Evolutionary conservation across 148 eudicot species (phyloP).

Genomic region (Tetragonia tetragonoides): DNA sequence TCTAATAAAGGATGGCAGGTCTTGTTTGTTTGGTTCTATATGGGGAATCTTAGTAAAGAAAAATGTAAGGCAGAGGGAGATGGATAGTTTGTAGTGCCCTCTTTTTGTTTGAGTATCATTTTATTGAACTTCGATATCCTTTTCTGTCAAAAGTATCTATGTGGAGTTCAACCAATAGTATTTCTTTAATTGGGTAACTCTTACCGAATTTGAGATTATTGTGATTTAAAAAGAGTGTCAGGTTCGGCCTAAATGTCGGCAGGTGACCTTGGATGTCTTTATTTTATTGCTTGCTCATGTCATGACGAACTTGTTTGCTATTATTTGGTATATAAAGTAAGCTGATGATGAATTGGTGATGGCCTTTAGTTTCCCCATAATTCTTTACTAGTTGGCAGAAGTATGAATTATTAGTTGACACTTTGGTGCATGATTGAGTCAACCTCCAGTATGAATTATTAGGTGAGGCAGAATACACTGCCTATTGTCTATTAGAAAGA

Average conservation of each 20-base stretch:
- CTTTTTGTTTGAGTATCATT: neutral
- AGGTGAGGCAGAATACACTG: neutral
- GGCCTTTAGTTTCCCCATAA: neutral
- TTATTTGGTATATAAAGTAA: neutral
- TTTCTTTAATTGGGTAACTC: neutral
- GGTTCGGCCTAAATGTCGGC: slow-evolving; percentile 2
- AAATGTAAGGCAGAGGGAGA: neutral
- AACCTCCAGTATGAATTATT: no score
- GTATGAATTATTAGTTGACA: no score
- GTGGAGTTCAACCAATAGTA: neutral
- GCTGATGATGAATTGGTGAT: slow-evolving; percentile 7
- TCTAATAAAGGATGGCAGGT: slow-evolving; percentile 7
- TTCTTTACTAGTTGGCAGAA: neutral
- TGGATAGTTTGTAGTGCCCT: neutral
- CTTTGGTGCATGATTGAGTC: no score
- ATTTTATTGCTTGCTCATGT: slow-evolving; percentile 11
- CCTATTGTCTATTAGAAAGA: neutral
- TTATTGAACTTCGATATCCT: neutral
- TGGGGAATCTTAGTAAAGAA: slow-evolving; percentile 15
- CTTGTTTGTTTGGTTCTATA: neutral
- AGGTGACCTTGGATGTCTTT: neutral
- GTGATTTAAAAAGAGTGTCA: slow-evolving; percentile 2
- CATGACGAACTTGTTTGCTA: neutral
- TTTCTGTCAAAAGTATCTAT: neutral
- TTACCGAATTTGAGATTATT: neutral